Conservation (phyloP, 2,329 filamentous ascomycete genomes). For the Sclerotiophoma versabilis region DNA sequence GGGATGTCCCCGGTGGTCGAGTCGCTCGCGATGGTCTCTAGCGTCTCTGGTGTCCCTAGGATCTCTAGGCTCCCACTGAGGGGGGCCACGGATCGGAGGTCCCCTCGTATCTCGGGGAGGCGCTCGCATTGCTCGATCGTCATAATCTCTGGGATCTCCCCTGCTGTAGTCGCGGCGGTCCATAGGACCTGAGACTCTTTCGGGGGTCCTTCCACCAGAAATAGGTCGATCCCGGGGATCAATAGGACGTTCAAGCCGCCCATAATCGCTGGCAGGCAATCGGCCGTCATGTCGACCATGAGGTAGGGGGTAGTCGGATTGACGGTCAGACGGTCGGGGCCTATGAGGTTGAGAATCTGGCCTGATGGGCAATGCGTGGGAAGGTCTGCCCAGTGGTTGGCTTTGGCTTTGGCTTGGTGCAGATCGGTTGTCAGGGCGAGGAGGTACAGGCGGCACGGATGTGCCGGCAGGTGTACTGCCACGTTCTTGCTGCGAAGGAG, state of each 20-base stretch:
- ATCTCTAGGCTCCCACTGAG: conserved; percentile 38
- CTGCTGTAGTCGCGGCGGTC: conserved; percentile 45
- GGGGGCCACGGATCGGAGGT: conserved; percentile 30
- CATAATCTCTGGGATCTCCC: conserved; percentile 45
- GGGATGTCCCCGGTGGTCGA: conserved; percentile 39
- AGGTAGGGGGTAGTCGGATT: conserved; percentile 31
- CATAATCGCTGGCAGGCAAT: conserved; percentile 50
- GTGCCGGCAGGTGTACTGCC: conserved; percentile 16
- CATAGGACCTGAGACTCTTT: conserved; percentile 27
- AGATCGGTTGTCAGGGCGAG: conserved; percentile 44
- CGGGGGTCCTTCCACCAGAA: conserved; percentile 47
- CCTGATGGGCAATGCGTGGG: conserved; percentile 61
- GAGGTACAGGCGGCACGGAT: conserved; percentile 30
- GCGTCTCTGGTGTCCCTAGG: conserved; percentile 37
- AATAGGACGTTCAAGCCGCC: conserved; percentile 53
- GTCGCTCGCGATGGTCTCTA: conserved; percentile 40
- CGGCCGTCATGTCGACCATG: conserved; percentile 45
- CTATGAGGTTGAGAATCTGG: conserved; percentile 65
- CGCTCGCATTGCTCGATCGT: conserved; percentile 45
- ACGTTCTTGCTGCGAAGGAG: conserved; percentile 26
- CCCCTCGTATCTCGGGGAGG: conserved; percentile 39
- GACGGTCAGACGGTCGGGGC: conserved; percentile 41
- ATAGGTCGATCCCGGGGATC: conserved; percentile 50
- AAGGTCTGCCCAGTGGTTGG: conserved; percentile 33
- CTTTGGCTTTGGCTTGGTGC: conserved; percentile 33